A percentile compares a stretch with the other conserved stretches of the same genome.
Conservation (phyloP, 352 stramenopile species). For the Pythium coloratum region DNA sequence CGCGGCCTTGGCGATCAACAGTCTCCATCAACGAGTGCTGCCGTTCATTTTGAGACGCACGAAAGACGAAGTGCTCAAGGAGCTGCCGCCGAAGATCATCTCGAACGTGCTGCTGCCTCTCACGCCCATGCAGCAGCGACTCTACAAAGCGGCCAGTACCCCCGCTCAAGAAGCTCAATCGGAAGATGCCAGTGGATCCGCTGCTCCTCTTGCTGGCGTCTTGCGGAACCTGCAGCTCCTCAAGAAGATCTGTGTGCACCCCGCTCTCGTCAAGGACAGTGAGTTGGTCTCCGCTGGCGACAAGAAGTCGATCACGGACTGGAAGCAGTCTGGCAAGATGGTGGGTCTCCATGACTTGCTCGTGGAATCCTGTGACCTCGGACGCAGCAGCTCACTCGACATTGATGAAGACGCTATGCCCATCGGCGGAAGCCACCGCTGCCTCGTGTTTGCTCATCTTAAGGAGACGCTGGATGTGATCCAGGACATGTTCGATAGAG, state of each 20-base stretch:
- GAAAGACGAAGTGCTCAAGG: constrained; percentile 95
- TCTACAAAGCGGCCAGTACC: constrained; percentile 68
- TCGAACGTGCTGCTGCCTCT: constrained; percentile 91
- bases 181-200: neutral
- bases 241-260: constrained; percentile 95
- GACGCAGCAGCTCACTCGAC: constrained; percentile 11
- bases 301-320: constrained; percentile 32
- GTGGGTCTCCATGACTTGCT: constrained; percentile 75
- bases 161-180: neutral
- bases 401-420: constrained; percentile 23
- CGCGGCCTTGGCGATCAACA: constrained; percentile 87
- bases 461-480: constrained; percentile 93
- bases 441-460: constrained; percentile 96
- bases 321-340: constrained; percentile 92
- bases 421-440: constrained; percentile 75
- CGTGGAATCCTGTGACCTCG: constrained; percentile 67
- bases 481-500: constrained; percentile 82
- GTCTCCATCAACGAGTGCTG: constrained; percentile 94
- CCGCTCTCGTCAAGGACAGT: constrained; percentile 71
- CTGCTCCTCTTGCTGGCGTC: constrained; percentile 33
- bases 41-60: constrained; percentile 97
- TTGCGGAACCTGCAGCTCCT: constrained; percentile 77
- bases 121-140: constrained; percentile 76
- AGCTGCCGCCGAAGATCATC: constrained; percentile 98
- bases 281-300: constrained; percentile 26